Base-by-base conservation (phyloP, 1,139 yeast species). In the Pichia sp. region DNA sequence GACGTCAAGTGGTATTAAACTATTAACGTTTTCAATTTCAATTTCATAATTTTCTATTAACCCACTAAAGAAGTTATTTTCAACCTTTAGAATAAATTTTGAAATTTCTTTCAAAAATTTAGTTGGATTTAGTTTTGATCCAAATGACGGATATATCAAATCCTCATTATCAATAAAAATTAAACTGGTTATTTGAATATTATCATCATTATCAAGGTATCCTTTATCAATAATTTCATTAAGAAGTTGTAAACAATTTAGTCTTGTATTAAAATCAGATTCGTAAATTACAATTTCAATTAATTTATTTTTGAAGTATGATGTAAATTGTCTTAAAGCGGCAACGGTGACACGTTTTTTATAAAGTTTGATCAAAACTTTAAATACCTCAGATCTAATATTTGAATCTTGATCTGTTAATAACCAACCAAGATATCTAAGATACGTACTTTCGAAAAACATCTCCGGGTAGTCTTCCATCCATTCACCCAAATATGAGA, bases 401-500 rank as follows among this genome's bases (percentile, higher is more conserved):
- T 67, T 59, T 18, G 77, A 68, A 25, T 79, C 76, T 1, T 82
- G 75, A 62, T 91, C 98, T 10, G 93, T 83, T 46, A 90, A 70
- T 27, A 88, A 73, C 95, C 95, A 87, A 3, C 96, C 96, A 63
- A 85, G 78, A 64, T 87, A 87, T 56, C 91, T 77, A 55, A 90
- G 73, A 63, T 81, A 87, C 0, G 81, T 71, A 3, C 85, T 83
- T 55, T 83, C 87, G 60, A 86, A 60, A 62, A 87, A 90, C 52
- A 75, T 71, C 53, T 84, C 89, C 0, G 96, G 96, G 56, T 77
- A 79, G 9, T 71, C 65, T n/a, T 76, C 72, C 73, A 88, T 85
- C 86, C 95, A 85, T 30, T 70, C 73, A 25, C 89, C 81, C 47
- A 90, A 71, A 44, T 77, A 75, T 18, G 67, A 63, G 58, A 88